Base-by-base conservation (phyloP, 495 filamentous ascomycete species). In the Podospora australis region DNA sequence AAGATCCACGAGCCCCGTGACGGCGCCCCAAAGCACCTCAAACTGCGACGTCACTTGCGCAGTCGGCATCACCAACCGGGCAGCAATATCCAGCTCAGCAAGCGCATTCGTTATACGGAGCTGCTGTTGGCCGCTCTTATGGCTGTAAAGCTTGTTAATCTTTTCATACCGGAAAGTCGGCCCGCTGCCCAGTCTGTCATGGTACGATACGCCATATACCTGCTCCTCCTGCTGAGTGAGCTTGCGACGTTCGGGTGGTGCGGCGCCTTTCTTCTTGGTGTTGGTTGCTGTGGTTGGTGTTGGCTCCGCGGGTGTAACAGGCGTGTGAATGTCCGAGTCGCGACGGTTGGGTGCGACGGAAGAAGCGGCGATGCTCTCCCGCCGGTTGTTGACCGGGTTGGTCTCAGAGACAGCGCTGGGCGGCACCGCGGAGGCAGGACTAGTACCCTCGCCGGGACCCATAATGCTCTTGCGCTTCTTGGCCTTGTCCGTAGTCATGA, bases 61-160 rank as follows among this genome's bases (percentile, higher is more conserved):
- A 1, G 94, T 97, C 1, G 91, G 90, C 83, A 98, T 94, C 26
- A 81, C 71, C 17, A 97, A 73, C 6, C 88, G 70, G 1, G 81
- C 71, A 0, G 88, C 83, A 39, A 97, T 80, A 39, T 86, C 86
- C 10, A 96, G 74, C 59, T 97, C 86, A 16, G 78, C 72, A 14
- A 97, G 77, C 4, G 82, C 84, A 16, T 82, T 79, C 28, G 75
- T 83, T 48, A 96, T 87, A 57, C 90, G 88, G 54, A 79, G 71
- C 26, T 88, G 87, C 62, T 94, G 88, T 11, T 87, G 79, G 38
- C 84, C 82, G 17, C 79, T 84, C 66, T 96, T 96, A 42, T 86
- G 86, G 50, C 84, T 81, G 40, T 87, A 82, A 24, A 89, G 75
- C 64, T 92, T 91, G 55, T 81, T 82, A 48, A 91, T 80, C 56